phyloP scores from a whole-genome alignment of 345 rosid species.

The Eucalyptus erythrocorys region DNA sequence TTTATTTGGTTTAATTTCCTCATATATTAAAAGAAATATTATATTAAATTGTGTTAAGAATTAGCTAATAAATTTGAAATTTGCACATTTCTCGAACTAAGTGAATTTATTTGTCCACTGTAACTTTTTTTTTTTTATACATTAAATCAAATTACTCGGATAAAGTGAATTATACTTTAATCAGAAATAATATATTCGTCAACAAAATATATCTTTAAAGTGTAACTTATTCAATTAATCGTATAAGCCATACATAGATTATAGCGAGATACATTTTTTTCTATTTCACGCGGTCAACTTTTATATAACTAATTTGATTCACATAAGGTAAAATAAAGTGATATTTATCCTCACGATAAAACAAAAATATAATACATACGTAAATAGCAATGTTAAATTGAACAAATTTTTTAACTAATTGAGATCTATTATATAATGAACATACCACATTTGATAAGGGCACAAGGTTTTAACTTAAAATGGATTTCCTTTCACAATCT shows the following conservation, averaged over 20 bases:
- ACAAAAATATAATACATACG: rapidly evolving
- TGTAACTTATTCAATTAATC: not conserved
- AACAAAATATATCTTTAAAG: not conserved
- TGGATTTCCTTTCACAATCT: not conserved
- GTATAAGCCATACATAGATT: rapidly evolving
- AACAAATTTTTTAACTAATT: rapidly evolving
- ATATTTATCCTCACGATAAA: not conserved
- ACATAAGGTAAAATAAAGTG: not conserved
- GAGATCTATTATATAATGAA: too few species aligned
- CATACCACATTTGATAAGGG: not conserved
- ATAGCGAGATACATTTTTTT: not conserved
- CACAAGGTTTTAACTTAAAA: not conserved
- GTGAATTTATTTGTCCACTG: not conserved
- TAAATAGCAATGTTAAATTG: not conserved
- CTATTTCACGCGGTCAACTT: not conserved
- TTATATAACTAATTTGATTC: not conserved
- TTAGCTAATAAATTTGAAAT: not conserved
- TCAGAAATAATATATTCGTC: not conserved
- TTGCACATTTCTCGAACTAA: not conserved
- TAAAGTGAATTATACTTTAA: not conserved
- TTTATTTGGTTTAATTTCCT: not conserved
- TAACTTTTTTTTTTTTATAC: not conserved
- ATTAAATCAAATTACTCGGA: not conserved
- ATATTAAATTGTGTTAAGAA: not conserved
- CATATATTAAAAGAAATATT: not conserved